Percentiles rank a stretch among this genome's conserved stretches.
Evolutionary conservation across 2,329 filamentous ascomycete genomes (phyloP).

Genomic region (Fusarium nurragi): DNA sequence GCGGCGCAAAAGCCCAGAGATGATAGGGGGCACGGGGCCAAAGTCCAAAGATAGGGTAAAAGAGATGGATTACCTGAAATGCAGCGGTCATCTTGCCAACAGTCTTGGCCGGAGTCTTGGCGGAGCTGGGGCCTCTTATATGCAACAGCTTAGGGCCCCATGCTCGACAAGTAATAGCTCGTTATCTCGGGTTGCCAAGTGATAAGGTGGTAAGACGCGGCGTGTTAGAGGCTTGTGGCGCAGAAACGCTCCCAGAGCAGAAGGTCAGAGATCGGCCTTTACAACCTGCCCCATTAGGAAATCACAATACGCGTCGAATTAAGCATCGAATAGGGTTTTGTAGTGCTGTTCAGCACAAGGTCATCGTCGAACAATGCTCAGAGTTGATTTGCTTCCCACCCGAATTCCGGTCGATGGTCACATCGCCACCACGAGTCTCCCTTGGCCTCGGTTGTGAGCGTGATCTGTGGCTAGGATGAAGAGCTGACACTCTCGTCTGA

Average conservation of each 20-base stretch:
- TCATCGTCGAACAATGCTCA: background rate
- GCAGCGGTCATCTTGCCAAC: constrained; percentile 14
- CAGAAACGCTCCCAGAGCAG: constrained; percentile 7
- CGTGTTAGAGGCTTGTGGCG: background rate
- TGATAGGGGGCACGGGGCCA: constrained; percentile 15
- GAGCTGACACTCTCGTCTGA: too few species aligned
- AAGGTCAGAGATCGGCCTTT: constrained; percentile 8
- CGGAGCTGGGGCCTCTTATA: constrained; percentile 20
- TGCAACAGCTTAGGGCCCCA: background rate
- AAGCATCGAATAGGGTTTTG: too few species aligned
- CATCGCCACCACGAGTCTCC: background rate
- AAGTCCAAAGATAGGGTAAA: constrained; percentile 7
- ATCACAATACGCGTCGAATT: background rate
- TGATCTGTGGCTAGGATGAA: background rate
- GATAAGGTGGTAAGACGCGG: constrained; percentile 6
- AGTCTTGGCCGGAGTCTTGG: constrained; percentile 25
- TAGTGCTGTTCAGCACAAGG: background rate
- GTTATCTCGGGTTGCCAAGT: constrained; percentile 14
- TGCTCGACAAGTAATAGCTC: constrained; percentile 13
- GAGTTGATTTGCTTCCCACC: constrained; percentile 1
- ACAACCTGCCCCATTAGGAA: constrained; percentile 16
- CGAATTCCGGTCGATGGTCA: background rate
- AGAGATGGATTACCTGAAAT: background rate
- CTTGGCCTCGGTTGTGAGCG: background rate
- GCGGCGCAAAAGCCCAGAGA: background rate